Conservation (phyloP, 495 filamentous ascomycete species). For the Trichoderma gamsii region DNA sequence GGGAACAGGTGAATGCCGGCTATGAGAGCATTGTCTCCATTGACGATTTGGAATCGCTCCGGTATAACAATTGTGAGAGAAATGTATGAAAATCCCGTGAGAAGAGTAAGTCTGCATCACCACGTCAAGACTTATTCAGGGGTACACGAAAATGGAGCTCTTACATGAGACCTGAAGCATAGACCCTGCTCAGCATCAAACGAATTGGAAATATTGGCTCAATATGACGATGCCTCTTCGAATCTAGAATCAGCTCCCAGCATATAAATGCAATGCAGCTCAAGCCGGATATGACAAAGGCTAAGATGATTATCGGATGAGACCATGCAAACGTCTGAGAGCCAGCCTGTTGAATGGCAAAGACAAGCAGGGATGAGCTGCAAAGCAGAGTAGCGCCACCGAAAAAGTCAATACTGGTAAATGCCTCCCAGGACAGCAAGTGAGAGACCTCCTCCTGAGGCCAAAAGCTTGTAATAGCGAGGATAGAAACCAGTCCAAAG, state of each 20-base stretch:
- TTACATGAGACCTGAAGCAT: conserved; percentile 39
- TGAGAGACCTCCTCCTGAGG: conserved; percentile 26
- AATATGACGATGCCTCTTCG: conserved; percentile 24
- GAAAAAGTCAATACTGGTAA: conserved; percentile 49
- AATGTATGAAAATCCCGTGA: conserved; percentile 53
- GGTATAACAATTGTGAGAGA: conserved; percentile 53
- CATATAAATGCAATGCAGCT: conserved; percentile 42
- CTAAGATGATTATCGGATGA: conserved; percentile 37
- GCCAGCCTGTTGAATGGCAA: conserved; percentile 53
- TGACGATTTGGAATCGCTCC: conserved; percentile 54
- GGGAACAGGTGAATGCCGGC: conserved; percentile 57
- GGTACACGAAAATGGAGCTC: conserved; percentile 24
- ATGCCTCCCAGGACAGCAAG: conserved; percentile 22
- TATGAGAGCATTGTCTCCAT: conserved; percentile 39
- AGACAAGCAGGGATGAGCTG: conserved; percentile 50
- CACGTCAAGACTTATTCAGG: conserved; percentile 2
- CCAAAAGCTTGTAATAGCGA: conserved; percentile 52
- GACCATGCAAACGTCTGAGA: conserved; percentile 40
- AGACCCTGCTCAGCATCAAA: conserved; percentile 34
- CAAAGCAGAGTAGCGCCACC: conserved; percentile 49
- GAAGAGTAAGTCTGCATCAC: conserved; percentile 40
- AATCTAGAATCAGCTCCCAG: conserved; percentile 40
- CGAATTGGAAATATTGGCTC: conserved; percentile 38
- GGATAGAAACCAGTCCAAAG: conserved; percentile 47
- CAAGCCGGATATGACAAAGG: conserved; percentile 36